Percentiles rank a stretch among this genome's conserved stretches.
Evolutionary conservation across 169 alveolate genomes (phyloP).

Genomic region (Cryptosporidium parvum): DNA sequence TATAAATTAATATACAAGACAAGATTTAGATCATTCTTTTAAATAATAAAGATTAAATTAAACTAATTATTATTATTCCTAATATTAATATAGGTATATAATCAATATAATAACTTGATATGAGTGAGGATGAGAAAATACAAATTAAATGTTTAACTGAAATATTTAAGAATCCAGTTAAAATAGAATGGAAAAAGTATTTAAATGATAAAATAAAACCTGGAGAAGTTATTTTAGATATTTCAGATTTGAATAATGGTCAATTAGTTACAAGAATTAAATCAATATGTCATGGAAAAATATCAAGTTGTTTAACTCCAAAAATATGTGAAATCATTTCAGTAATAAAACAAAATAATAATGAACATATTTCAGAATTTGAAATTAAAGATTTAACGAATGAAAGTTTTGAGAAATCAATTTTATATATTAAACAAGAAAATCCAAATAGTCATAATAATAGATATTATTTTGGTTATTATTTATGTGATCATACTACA

Average conservation of each 20-base stretch:
- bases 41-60: background rate
- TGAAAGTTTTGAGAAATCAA: background rate
- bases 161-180: conserved; percentile 4
- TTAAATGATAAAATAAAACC: conserved; percentile 45
- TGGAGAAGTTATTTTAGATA: conserved; percentile 30
- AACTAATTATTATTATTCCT: no score
- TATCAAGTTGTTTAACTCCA: conserved; percentile 30
- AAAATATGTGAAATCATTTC: conserved; percentile 19
- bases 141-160: background rate
- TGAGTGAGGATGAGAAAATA: conserved; percentile 16
- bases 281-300: conserved; percentile 49
- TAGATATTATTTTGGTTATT: conserved; percentile 10
- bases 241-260: background rate
- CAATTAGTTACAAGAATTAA: conserved; percentile 10
- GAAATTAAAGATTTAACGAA: background rate
- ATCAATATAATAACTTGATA: background rate
- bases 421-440: background rate
- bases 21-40: no score
- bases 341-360: background rate
- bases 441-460: background rate
- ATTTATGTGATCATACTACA: conserved; percentile 55
- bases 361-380: background rate
- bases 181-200: conserved; percentile 42
- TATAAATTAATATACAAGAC: background rate
- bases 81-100: background rate